Conservation (phyloP, 2,329 filamentous ascomycete species). For the Chaetomiaceae sp. region DNA sequence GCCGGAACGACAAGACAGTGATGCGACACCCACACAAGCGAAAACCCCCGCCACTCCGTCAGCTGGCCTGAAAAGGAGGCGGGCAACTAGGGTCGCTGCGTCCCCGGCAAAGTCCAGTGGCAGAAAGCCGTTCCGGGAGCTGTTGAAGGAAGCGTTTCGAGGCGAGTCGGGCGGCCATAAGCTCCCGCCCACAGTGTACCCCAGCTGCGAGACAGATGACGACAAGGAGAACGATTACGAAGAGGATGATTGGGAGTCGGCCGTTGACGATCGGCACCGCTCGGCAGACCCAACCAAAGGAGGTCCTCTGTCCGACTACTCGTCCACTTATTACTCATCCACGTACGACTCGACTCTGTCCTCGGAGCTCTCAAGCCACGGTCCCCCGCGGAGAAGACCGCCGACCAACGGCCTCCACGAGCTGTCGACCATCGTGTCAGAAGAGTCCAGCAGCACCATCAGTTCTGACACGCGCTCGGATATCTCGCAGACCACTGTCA, state of each 20-base stretch:
- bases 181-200: conserved; percentile 43
- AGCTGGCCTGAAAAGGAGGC: conserved; percentile 48
- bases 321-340: conserved; percentile 23
- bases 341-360: conserved; percentile 29
- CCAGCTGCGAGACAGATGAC: conserved; percentile 35
- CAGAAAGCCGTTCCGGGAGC: conserved; percentile 53
- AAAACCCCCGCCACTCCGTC: conserved; percentile 33
- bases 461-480: conserved; percentile 49
- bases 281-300: conserved; percentile 33
- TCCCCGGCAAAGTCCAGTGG: conserved; percentile 43
- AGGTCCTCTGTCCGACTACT: conserved; percentile 30
- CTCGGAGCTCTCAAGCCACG: conserved; percentile 25
- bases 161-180: conserved; percentile 52
- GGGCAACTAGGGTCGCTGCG: conserved; percentile 48
- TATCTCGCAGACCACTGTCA: conserved; percentile 47
- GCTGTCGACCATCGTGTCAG: conserved; percentile 54
- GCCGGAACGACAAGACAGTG: conserved; percentile 22
- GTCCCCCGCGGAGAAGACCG: conserved; percentile 31
- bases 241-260: conserved; percentile 25
- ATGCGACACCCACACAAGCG: conserved; percentile 26
- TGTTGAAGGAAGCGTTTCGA: conserved; percentile 57
- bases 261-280: conserved; percentile 27
- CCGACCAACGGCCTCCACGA: conserved; percentile 53
- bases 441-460: conserved; percentile 41
- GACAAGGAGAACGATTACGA: conserved; percentile 26